These are phyloP conservation scores for Glycine latifolia DNA, from an alignment of 306 rosid genomes.

Conservation along the genomic window DNA sequence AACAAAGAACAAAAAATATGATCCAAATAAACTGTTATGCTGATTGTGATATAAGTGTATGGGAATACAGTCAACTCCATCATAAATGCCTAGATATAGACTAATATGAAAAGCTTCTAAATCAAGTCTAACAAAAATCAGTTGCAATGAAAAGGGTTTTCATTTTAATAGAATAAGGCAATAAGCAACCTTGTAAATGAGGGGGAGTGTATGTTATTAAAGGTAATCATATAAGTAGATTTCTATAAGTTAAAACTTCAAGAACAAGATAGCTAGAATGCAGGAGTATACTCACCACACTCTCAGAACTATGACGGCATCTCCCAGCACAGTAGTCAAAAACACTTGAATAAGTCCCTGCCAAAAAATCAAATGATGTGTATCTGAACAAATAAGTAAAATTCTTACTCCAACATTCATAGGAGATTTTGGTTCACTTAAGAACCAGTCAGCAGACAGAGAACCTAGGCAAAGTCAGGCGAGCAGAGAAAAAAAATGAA, in stretches of 20 bases:
- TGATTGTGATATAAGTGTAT: constrained; percentile 11
- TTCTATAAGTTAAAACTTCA: constrained; percentile 27
- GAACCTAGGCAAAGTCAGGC: constrained; percentile 15
- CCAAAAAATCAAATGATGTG: background rate
- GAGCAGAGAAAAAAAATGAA: background rate
- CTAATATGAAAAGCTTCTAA: constrained; percentile 34
- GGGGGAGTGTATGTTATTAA: constrained; percentile 31
- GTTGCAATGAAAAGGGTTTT: background rate
- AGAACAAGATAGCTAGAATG: constrained; percentile 31
- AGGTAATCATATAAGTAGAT: background rate
- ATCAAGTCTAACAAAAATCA: constrained; percentile 24
- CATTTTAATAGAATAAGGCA: constrained; percentile 16
- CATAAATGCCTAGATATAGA: constrained; percentile 17
- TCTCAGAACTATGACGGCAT: constrained; percentile 97
- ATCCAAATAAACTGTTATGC: constrained; percentile 22
- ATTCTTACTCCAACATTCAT: background rate
- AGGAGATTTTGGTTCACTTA: constrained; percentile 30
- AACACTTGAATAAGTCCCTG: constrained; percentile 73
- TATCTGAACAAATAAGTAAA: background rate
- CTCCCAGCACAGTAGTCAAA: constrained; percentile 90
- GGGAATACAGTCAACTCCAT: constrained; percentile 25
- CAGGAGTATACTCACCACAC: constrained; percentile 76
- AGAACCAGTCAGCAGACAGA: constrained; percentile 35
- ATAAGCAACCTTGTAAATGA: constrained; percentile 26
- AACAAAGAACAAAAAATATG: background rate